phyloP scores from a whole-genome alignment of 139 green algal species.

The Deuterostichococcus epilithicus region DNA sequence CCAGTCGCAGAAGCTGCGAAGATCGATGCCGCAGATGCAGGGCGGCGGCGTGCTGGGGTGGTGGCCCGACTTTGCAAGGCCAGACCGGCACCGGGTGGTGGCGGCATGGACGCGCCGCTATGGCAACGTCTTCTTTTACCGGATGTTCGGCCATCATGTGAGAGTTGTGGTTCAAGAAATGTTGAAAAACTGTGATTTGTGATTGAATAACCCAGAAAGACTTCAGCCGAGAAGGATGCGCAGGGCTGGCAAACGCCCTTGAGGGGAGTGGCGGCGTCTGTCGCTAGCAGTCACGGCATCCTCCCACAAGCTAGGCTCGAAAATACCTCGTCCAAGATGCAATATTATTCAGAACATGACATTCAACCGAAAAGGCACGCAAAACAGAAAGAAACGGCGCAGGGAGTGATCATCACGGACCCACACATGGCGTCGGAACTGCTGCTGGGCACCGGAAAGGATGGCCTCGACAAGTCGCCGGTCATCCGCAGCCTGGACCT shows the following conservation, averaged over 20 bases:
- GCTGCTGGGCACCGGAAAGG: not conserved
- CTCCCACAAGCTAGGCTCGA: not conserved
- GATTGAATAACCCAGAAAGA: not conserved
- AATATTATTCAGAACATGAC: too few species aligned
- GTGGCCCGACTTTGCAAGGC: not conserved
- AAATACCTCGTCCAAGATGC: not conserved
- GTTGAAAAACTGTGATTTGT: not conserved
- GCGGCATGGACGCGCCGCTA: not conserved
- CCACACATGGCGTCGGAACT: not conserved
- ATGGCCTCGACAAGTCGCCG: not conserved
- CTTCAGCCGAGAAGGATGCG: not conserved
- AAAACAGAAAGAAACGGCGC: too few species aligned
- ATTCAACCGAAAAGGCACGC: too few species aligned
- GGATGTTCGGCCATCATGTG: conserved; percentile 6
- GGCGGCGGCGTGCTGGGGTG: not conserved
- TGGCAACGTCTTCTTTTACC: conserved; percentile 9
- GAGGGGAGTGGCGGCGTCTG: not conserved
- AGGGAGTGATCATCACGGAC: not conserved
- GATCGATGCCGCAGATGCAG: not conserved
- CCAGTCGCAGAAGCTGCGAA: not conserved
- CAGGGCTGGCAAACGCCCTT: not conserved
- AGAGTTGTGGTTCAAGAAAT: not conserved
- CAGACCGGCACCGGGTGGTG: not conserved
- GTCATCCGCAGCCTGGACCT: conserved; percentile 1
- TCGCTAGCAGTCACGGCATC: not conserved